phyloP scores from a whole-genome alignment of 2,329 filamentous ascomycete genomes.

The Cordyceps cateniannulata region DNA sequence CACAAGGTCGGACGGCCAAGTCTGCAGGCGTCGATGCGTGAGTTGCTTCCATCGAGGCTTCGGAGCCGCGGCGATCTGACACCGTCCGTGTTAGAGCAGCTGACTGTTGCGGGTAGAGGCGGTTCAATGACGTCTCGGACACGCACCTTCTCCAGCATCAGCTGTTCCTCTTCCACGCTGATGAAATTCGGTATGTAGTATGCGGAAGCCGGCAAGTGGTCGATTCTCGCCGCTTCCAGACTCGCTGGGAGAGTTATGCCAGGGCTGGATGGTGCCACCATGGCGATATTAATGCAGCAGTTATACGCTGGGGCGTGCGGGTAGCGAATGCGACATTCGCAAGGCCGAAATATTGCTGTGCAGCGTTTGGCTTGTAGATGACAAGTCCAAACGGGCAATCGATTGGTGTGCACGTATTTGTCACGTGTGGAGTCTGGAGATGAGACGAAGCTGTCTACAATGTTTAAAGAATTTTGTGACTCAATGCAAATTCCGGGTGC shows the following conservation, averaged over 20 bases:
- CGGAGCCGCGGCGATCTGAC: constrained; percentile 55
- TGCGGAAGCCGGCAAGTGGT: constrained; percentile 53
- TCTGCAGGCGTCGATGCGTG: constrained; percentile 83
- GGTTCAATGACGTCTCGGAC: not conserved
- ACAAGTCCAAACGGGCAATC: not conserved
- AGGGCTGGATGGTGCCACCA: constrained; percentile 6
- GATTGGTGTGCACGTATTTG: not conserved
- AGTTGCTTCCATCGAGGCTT: constrained; percentile 81
- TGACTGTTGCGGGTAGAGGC: not conserved
- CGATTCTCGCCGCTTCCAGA: constrained; percentile 47
- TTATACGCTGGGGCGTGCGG: not conserved
- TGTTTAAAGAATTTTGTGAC: not conserved
- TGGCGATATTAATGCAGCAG: not conserved
- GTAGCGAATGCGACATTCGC: not conserved
- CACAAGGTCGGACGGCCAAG: constrained; percentile 79
- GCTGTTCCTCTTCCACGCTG: constrained; percentile 62
- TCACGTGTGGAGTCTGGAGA: not conserved
- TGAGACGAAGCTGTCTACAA: not conserved
- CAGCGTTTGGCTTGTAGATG: not conserved
- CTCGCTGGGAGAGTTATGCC: constrained; percentile 34
- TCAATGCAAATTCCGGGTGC: not conserved
- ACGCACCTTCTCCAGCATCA: constrained; percentile 63
- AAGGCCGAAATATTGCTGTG: not conserved
- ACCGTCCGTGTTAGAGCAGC: not conserved
- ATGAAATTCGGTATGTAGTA: constrained; percentile 90